phyloP scores from a whole-genome alignment of 2,329 filamentous ascomycete species.

The Fusarium agapanthi region DNA sequence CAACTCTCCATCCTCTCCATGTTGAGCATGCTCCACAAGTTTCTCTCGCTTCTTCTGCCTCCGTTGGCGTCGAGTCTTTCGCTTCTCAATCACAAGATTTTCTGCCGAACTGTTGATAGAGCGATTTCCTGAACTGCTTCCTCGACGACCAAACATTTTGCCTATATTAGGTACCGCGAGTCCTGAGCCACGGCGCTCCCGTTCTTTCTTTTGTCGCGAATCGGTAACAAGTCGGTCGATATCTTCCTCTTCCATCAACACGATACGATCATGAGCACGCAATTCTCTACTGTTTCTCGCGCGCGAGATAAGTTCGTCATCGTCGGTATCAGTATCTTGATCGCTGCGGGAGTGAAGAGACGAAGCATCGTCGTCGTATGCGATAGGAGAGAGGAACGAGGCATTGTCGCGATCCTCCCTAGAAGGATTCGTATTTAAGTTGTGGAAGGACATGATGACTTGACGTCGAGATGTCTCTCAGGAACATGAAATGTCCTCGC shows the following conservation, averaged over 20 bases:
- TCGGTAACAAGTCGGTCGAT: constrained; percentile 67
- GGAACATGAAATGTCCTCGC: constrained; percentile 26
- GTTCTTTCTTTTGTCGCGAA: constrained; percentile 59
- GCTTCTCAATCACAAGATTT: constrained; percentile 60
- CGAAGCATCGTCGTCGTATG: constrained; percentile 74
- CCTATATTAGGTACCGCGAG: constrained; percentile 61
- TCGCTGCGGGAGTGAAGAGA: constrained; percentile 74
- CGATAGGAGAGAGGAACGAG: constrained; percentile 68
- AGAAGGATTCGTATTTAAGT: constrained; percentile 33
- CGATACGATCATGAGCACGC: constrained; percentile 72
- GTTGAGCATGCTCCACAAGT: constrained; percentile 60
- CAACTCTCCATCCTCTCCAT: constrained; percentile 76
- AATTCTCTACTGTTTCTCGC: constrained; percentile 76
- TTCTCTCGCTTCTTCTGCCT: constrained; percentile 63
- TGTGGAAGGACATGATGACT: constrained; percentile 35
- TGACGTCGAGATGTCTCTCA: constrained; percentile 23
- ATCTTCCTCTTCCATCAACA: constrained; percentile 81
- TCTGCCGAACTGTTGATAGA: constrained; percentile 57
- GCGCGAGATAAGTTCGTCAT: constrained; percentile 72
- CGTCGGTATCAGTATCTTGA: constrained; percentile 80
- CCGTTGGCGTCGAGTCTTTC: constrained; percentile 58
- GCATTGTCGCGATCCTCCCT: constrained; percentile 43
- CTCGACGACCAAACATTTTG: constrained; percentile 52
- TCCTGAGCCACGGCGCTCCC: constrained; percentile 59
- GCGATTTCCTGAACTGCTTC: constrained; percentile 47